Evolutionary conservation across 148 eudicot genomes (phyloP).

Genomic region (Rhododendron ferrugineum): DNA sequence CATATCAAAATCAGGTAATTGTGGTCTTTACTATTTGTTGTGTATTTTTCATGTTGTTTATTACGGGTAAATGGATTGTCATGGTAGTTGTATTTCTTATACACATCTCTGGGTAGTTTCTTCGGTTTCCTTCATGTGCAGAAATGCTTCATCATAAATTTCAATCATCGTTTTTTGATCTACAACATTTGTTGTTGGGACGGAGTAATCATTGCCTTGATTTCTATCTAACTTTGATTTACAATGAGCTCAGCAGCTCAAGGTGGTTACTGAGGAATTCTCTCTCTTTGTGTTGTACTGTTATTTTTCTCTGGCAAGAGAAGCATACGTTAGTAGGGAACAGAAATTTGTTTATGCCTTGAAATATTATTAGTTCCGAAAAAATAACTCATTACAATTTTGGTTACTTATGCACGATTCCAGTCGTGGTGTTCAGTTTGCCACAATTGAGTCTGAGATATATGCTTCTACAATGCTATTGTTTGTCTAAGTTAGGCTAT

Average conservation of each 20-base stretch:
- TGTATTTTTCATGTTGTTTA: not conserved
- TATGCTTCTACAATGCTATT: not conserved
- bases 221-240: not conserved
- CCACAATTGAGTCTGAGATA: not conserved
- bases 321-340: not conserved
- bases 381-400: not conserved
- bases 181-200: not conserved
- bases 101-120: not conserved
- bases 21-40: not conserved
- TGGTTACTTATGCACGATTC: constrained; percentile 1
- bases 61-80: not conserved
- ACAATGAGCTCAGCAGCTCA: not conserved
- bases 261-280: not conserved
- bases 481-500: not conserved
- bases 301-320: constrained; percentile 1
- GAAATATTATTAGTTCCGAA: not conserved
- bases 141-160: not conserved
- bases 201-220: not conserved
- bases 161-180: not conserved
- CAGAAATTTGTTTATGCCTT: not conserved
- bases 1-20: constrained; percentile 56
- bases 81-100: not conserved
- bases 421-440: not conserved
- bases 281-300: not conserved
- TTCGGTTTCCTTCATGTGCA: not conserved